Evolutionary conservation across 768 basidiomycete species (phyloP), one percentile per base, ranked within the genome.

Genomic region (Solioccasus polychromus): DNA sequence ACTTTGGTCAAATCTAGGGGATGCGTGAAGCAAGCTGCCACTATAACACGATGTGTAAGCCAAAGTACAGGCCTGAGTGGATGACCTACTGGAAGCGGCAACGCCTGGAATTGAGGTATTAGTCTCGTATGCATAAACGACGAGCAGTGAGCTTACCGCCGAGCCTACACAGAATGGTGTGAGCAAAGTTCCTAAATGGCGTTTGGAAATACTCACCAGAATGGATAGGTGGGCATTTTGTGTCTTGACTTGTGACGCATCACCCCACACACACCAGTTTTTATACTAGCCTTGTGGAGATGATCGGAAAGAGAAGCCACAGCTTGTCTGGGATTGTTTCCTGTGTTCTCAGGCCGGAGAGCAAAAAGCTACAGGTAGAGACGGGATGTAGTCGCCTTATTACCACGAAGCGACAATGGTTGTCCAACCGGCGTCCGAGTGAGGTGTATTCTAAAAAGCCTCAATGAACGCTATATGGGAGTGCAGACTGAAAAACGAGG

Each of bases 1-100:
- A 91, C 86, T 82, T 92, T 94, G 25, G 87, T 85, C 42, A 92
- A 71, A 66, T 92, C 89, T 44, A 92, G 64, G 30, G 89, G 89
- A 69, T 92, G 89, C 0, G 88, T 92, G 59, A 78, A 83, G 43
- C 75, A 80, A 23, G 88, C 84, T 31, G 89, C 88, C 80, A 90
- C 88, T 88, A 49, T 36, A 54, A 45, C 24, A 46, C 37, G 17
- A 29, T 44, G 35, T 25, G 24, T 52, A 25, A 54, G 44, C 8
- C 48, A 39, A 18, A 10, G 15, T 11, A 20, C 12, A 19, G 19
- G 24, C 8, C 23, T 11, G 34, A 17, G 17, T 20, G n/a, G 18
- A n/a, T 8, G 41, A 72, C 79, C 20, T 60, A 83, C 82, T 75
- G 35, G 81, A 81, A 26, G 82, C 82, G 23, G 79, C 80, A 38